These are phyloP conservation scores for Glycine tomentella DNA, from an alignment of 306 rosid species.

Conservation along the genomic window DNA sequence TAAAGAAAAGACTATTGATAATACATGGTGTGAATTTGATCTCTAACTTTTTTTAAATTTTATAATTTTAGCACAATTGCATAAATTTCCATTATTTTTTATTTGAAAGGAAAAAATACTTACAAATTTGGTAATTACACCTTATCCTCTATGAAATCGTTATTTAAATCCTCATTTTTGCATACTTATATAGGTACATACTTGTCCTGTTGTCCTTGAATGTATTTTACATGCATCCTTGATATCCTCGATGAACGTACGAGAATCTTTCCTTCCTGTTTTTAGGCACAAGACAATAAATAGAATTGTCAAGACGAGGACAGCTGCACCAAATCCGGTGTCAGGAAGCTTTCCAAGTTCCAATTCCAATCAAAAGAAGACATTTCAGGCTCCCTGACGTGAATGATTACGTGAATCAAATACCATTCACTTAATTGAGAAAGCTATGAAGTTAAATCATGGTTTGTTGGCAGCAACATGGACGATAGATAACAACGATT, in stretches of 20 bases:
- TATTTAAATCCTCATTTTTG: no score
- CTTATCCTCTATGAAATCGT: no score
- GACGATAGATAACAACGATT: neutral
- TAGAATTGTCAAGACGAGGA: conserved; percentile 1
- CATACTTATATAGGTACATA: neutral
- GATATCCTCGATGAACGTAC: neutral
- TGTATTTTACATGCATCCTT: neutral
- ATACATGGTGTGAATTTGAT: neutral
- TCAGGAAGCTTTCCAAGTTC: neutral
- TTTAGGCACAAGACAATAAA: neutral
- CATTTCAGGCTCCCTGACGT: neutral
- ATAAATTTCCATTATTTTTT: neutral
- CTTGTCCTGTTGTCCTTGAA: neutral
- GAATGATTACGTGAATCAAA: neutral
- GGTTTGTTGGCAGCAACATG: neutral
- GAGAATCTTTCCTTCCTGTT: neutral
- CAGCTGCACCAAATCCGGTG: neutral
- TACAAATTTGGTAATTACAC: neutral
- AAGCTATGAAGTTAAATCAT: neutral
- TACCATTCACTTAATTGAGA: neutral
- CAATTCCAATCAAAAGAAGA: neutral
- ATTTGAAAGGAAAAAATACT: no score
- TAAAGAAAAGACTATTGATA: neutral
- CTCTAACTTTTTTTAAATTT: neutral
- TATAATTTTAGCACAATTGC: neutral